These are phyloP conservation scores for Quercus wislizeni DNA, from an alignment of 306 rosid species.

Conservation along the genomic window DNA sequence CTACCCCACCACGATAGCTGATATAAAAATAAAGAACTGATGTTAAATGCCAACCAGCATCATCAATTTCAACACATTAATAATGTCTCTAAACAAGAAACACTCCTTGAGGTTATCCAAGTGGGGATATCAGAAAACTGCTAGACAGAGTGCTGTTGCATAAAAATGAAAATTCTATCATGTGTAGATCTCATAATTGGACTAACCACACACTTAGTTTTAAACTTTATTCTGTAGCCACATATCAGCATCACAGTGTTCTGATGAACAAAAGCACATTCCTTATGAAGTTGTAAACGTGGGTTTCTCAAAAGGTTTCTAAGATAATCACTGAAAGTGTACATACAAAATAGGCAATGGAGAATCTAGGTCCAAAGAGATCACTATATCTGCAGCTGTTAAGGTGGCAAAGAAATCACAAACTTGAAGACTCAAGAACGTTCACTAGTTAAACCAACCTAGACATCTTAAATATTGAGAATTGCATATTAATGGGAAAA, in stretches of 20 bases:
- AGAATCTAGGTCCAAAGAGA: conserved; percentile 1
- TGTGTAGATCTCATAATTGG: not conserved
- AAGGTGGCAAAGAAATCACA: conserved; percentile 16
- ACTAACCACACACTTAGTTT: not conserved
- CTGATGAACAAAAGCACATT: not conserved
- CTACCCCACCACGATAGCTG: conserved; percentile 99
- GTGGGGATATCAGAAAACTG: not conserved
- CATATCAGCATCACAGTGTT: conserved; percentile 4
- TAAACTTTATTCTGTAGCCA: not conserved
- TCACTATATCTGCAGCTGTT: conserved; percentile 4
- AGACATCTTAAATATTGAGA: conserved; percentile 14
- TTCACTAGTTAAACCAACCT: conserved; percentile 11
- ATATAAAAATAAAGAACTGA: conserved; percentile 21
- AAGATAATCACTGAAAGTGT: not conserved
- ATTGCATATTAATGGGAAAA: not conserved
- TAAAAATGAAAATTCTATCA: not conserved
- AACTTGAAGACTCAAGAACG: conserved; percentile 8
- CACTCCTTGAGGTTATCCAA: not conserved
- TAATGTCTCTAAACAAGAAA: not conserved
- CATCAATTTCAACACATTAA: conserved; percentile 6
- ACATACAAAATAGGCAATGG: not conserved
- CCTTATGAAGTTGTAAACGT: not conserved
- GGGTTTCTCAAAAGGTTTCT: not conserved
- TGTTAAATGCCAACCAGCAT: conserved; percentile 8
- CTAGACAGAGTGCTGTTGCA: not conserved